These are phyloP conservation scores for Trichosanthes truncata DNA, from an alignment of 306 rosid genomes.

Conservation along the genomic window DNA sequence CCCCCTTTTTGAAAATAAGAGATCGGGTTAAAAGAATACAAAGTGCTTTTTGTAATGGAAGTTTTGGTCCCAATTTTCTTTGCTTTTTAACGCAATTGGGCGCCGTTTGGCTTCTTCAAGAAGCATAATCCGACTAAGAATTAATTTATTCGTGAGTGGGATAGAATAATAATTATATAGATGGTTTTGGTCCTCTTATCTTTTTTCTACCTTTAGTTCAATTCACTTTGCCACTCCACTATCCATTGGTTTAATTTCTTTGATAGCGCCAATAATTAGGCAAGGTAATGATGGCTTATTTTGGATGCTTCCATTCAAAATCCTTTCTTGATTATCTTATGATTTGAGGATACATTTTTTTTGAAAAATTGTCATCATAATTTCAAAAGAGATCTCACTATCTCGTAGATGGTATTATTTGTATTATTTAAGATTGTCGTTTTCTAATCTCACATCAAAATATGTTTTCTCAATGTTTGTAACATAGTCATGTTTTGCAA, in stretches of 20 bases:
- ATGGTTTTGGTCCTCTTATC: background rate
- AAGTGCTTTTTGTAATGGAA: background rate
- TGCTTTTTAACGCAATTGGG: slow-evolving; percentile 13
- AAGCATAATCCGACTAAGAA: slow-evolving; percentile 41
- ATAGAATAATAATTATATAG: slow-evolving; percentile 18
- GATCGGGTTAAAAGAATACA: background rate
- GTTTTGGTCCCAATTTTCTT: background rate
- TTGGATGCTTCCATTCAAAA: slow-evolving; percentile 1
- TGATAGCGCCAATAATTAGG: background rate
- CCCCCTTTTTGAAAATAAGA: no score
- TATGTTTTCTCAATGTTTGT: no score
- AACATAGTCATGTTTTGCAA: no score
- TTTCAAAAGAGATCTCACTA: background rate
- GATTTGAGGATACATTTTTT: background rate
- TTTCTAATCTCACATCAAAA: background rate
- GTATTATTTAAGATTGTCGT: background rate
- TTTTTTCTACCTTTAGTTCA: background rate
- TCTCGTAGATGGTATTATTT: background rate
- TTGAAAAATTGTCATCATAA: background rate
- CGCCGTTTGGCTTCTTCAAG: slow-evolving; percentile 42
- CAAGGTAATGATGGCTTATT: background rate
- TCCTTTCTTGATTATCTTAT: background rate
- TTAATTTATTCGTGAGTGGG: slow-evolving; percentile 27
- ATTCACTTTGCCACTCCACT: slow-evolving; percentile 6
- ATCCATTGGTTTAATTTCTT: background rate